Evolutionary conservation across 139 green algal species (phyloP).

Genomic region (Haematococcus sp.): DNA sequence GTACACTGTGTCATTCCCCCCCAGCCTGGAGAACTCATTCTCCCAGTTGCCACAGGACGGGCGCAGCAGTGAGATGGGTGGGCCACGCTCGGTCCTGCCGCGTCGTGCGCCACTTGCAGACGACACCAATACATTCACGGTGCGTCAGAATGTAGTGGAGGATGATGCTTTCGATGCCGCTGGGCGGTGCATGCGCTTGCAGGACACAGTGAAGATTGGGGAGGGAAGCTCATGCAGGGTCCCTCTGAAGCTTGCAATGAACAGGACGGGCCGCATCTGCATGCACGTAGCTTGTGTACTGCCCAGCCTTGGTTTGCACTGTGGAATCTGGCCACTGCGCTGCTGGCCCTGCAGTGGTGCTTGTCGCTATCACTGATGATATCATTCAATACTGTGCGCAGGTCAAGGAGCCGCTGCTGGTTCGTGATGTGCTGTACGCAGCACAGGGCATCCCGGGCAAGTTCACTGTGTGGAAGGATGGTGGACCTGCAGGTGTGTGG

Average conservation of each 20-base stretch:
- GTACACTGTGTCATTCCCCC: slow-evolving; percentile 13
- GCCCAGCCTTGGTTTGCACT: too few relatives aligned
- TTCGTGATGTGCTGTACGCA: slow-evolving; percentile 79
- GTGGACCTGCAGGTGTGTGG: too few relatives aligned
- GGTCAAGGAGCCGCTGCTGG: slow-evolving; percentile 66
- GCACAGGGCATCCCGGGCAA: slow-evolving; percentile 77
- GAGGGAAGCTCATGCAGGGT: neutral
- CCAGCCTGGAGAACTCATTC: neutral
- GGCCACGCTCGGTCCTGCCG: too few relatives aligned
- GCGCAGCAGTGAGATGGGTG: too few relatives aligned
- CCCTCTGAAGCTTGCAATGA: neutral
- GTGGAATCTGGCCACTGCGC: too few relatives aligned
- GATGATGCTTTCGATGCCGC: neutral
- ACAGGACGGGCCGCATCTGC: neutral
- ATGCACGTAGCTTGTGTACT: too few relatives aligned
- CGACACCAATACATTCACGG: too few relatives aligned
- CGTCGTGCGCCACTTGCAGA: too few relatives aligned
- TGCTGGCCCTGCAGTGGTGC: too few relatives aligned
- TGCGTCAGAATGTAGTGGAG: too few relatives aligned
- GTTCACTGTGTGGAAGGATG: slow-evolving; percentile 8
- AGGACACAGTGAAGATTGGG: neutral
- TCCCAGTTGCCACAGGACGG: neutral
- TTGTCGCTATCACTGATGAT: too few relatives aligned
- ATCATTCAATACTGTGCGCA: too few relatives aligned
- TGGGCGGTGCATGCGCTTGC: neutral